Percentiles rank a stretch among this genome's conserved stretches.
phyloP scores from a whole-genome alignment of 176 grass and related monocot genomes.

The Lolium perenne region DNA sequence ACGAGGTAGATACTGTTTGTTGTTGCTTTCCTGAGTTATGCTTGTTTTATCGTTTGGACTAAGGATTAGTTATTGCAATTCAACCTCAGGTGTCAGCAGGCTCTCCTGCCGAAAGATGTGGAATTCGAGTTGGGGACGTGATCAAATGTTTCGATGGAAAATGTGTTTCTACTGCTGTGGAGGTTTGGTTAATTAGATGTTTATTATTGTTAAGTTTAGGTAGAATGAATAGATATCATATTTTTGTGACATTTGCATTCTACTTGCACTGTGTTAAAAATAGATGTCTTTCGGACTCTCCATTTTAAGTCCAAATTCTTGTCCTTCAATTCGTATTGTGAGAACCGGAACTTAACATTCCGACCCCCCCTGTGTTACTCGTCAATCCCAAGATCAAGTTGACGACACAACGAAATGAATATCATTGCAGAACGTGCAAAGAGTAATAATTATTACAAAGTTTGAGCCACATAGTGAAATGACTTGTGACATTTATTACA shows the following conservation, averaged over 20 bases:
- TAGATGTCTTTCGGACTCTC: not conserved
- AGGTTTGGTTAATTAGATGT: not conserved
- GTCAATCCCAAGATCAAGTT: too few relatives aligned
- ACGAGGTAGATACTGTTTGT: not conserved
- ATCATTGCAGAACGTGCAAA: too few relatives aligned
- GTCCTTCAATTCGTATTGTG: not conserved
- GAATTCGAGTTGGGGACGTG: slow-evolving; percentile 9
- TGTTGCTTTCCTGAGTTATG: not conserved
- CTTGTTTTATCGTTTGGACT: not conserved
- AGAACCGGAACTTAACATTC: too few relatives aligned
- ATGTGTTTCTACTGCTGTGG: not conserved
- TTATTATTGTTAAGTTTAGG: not conserved
- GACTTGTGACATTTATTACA: too few relatives aligned
- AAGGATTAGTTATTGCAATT: not conserved
- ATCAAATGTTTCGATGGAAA: slow-evolving; percentile 1
- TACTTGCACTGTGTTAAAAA: not conserved
- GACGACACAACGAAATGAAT: too few relatives aligned
- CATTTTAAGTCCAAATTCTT: not conserved
- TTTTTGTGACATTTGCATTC: not conserved
- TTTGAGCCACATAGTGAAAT: too few relatives aligned
- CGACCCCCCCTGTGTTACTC: too few relatives aligned
- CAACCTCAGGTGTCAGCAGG: slow-evolving; percentile 1
- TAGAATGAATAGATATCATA: not conserved
- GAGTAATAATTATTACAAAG: too few relatives aligned
- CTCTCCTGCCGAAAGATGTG: slow-evolving; percentile 7